Percentiles rank a stretch among this genome's conserved stretches.
These are phyloP conservation scores for Teratosphaeria destructans DNA, from an alignment of 2,329 filamentous ascomycete genomes.

Conservation along the genomic window DNA sequence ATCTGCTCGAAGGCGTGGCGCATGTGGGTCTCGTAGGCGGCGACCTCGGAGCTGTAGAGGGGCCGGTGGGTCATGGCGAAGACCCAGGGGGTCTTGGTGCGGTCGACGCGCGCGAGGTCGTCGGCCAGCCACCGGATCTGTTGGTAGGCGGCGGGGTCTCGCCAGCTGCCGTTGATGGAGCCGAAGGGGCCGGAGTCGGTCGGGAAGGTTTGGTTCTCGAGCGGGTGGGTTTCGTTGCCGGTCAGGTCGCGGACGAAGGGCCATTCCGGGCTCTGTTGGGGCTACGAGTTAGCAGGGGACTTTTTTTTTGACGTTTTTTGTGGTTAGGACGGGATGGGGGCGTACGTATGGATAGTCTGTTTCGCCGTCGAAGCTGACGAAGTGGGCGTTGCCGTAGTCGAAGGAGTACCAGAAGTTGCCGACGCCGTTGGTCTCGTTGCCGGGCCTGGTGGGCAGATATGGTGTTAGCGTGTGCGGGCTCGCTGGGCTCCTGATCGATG, in stretches of 20 bases:
- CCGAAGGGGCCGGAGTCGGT: constrained; percentile 44
- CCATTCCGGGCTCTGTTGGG: constrained; percentile 27
- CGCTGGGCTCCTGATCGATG: not conserved
- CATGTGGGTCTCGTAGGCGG: constrained; percentile 35
- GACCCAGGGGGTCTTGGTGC: constrained; percentile 41
- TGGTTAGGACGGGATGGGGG: too few relatives aligned
- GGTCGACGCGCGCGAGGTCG: constrained; percentile 37
- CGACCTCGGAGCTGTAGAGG: constrained; percentile 38
- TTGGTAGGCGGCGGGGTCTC: constrained; percentile 34
- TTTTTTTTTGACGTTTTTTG: too few relatives aligned
- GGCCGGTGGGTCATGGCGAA: constrained; percentile 41
- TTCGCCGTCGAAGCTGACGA: constrained; percentile 39
- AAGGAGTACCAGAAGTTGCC: constrained; percentile 47
- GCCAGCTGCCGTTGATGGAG: constrained; percentile 29
- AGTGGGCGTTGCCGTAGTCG: constrained; percentile 45
- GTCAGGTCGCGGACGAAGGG: constrained; percentile 34
- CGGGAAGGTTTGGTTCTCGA: constrained; percentile 32
- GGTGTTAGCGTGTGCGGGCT: not conserved
- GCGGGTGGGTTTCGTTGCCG: constrained; percentile 33
- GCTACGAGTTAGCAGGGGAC: not conserved
- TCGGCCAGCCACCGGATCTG: constrained; percentile 39
- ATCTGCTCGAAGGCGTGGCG: constrained; percentile 38
- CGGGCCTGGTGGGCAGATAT: constrained; percentile 20
- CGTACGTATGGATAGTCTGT: constrained; percentile 40
- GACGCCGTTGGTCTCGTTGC: constrained; percentile 37